phyloP scores from a whole-genome alignment of 345 rosid genomes.

The Lepidium africanum region DNA sequence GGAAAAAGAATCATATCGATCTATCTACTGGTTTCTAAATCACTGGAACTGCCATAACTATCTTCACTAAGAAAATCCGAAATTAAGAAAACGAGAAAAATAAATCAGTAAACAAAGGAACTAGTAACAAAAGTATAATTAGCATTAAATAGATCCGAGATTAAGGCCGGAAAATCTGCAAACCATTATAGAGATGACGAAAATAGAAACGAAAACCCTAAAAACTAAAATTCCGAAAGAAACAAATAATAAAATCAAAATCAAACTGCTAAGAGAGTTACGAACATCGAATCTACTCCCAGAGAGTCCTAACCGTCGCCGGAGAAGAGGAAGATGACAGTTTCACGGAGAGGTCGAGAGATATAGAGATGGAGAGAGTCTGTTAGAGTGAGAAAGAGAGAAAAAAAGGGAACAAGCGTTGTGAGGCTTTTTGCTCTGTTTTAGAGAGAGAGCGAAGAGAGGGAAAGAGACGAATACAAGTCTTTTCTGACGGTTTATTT shows the following conservation, averaged over 20 bases:
- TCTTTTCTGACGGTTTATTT: constrained; percentile 49
- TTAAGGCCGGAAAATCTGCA: constrained; percentile 27
- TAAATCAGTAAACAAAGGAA: constrained; percentile 16
- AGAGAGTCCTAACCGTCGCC: background rate
- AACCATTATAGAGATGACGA: constrained; percentile 17
- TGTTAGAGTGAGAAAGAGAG: constrained; percentile 18
- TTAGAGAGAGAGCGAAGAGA: constrained; percentile 19
- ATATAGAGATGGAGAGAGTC: background rate
- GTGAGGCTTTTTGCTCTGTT: constrained; percentile 26
- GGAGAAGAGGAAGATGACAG: constrained; percentile 8
- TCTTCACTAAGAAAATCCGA: background rate
- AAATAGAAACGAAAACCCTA: constrained; percentile 7
- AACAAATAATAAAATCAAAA: background rate
- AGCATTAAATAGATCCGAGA: constrained; percentile 54
- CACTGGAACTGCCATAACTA: constrained; percentile 9
- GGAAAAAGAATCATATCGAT: constrained; percentile 19
- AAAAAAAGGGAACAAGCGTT: constrained; percentile 6
- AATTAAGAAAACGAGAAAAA: background rate
- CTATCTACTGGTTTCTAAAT: constrained; percentile 30
- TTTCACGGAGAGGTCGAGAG: constrained; percentile 15
- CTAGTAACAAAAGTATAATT: constrained; percentile 20
- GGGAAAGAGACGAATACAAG: constrained; percentile 33
- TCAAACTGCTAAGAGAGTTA: constrained; percentile 1
- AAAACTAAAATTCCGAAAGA: background rate
- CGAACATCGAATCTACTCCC: constrained; percentile 12